A percentile compares a stretch with the other conserved stretches of the same genome.
phyloP scores from a whole-genome alignment of 805 yeast species.

The Jamesozyma piceae region DNA sequence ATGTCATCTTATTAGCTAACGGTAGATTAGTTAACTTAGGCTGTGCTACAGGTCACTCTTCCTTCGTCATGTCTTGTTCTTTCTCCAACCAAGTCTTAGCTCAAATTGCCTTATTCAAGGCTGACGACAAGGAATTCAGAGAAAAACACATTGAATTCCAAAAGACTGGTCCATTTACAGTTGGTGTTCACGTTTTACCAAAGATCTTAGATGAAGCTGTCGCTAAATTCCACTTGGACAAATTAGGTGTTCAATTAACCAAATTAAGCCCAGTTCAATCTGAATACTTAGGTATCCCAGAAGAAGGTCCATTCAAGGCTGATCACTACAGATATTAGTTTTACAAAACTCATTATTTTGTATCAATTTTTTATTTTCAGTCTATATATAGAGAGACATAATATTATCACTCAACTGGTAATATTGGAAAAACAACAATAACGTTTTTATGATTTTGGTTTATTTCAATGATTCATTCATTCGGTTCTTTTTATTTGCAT shows the following conservation, averaged over 20 bases:
- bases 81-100: slow-evolving; percentile 99
- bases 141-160: slow-evolving; percentile 77
- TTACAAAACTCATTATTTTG: not conserved
- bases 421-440: not conserved
- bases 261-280: slow-evolving; percentile 71
- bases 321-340: slow-evolving; percentile 95
- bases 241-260: slow-evolving; percentile 84
- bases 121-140: slow-evolving; percentile 73
- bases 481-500: not conserved
- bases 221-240: slow-evolving; percentile 91
- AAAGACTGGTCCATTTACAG: slow-evolving; percentile 80
- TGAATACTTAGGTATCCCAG: slow-evolving; percentile 86
- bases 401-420: slow-evolving; percentile 1
- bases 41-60: slow-evolving; percentile 99
- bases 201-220: slow-evolving; percentile 98
- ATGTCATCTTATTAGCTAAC: slow-evolving; percentile 91
- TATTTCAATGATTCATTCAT: slow-evolving; percentile 1
- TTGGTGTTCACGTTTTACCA: slow-evolving; percentile 94
- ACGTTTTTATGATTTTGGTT: not conserved
- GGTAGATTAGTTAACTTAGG: slow-evolving; percentile 99
- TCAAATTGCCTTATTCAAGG: slow-evolving; percentile 93
- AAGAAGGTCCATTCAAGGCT: slow-evolving; percentile 95
- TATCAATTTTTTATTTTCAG: not conserved
- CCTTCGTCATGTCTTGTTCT: slow-evolving; percentile 98
- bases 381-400: not conserved